Evolutionary conservation across 163 green algal species (phyloP).

Genomic region (Chlorella variabilis): DNA sequence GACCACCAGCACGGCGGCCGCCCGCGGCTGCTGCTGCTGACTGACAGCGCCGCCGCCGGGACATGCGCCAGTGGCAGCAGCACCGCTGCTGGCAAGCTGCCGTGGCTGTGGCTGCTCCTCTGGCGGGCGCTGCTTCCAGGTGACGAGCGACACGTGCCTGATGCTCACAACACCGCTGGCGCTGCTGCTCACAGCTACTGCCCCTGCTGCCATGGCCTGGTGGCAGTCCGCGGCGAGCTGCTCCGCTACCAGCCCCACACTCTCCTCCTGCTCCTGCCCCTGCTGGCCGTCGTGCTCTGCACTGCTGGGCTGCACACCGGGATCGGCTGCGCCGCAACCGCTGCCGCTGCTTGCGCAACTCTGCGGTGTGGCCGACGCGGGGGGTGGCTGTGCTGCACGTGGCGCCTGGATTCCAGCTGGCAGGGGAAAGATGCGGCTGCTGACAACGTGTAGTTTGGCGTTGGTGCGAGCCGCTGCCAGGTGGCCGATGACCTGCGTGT

Average conservation of each 20-base stretch:
- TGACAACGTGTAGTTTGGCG: constrained; percentile 57
- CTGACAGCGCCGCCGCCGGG: too few species aligned
- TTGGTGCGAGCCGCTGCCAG: constrained; percentile 48
- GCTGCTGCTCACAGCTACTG: neutral
- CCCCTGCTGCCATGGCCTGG: too few species aligned
- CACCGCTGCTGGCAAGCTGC: neutral
- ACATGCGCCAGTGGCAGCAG: too few species aligned
- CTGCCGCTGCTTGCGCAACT: neutral
- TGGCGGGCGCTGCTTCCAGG: neutral
- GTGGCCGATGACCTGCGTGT: constrained; percentile 44
- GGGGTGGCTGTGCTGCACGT: too few species aligned
- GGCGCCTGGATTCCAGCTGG: constrained; percentile 42
- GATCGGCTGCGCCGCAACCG: too few species aligned
- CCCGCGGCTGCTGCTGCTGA: neutral
- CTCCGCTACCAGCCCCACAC: neutral
- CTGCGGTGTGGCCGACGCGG: too few species aligned
- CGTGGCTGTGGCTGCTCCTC: too few species aligned
- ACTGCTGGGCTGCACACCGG: too few species aligned
- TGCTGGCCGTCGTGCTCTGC: neutral
- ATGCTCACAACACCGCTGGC: neutral
- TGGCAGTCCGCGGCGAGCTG: too few species aligned
- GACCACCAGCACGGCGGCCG: neutral
- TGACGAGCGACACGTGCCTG: neutral
- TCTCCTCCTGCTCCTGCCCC: neutral
- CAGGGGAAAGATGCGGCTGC: constrained; percentile 65